These are phyloP conservation scores for Chaetoceros tenuissimus DNA, from an alignment of 108 stramenopile species.

Conservation along the genomic window DNA sequence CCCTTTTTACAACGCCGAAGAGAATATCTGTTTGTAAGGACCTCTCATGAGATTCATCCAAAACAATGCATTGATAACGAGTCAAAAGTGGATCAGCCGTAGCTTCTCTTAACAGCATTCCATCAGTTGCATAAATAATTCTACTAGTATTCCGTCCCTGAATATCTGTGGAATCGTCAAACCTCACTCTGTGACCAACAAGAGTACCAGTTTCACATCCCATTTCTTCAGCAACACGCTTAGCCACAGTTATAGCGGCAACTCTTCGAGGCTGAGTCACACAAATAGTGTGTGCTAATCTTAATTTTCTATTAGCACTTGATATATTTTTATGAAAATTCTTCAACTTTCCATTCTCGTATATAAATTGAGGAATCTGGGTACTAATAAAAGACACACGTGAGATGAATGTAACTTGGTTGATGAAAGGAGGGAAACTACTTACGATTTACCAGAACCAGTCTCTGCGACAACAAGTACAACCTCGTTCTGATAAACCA, in stretches of 20 bases:
- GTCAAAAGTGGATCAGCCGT: constrained; percentile 74
- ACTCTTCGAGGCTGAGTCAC: constrained; percentile 95
- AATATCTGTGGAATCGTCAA: constrained; percentile 78
- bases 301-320: constrained; percentile 1
- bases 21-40: constrained; percentile 94
- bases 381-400: constrained; percentile 71
- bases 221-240: constrained; percentile 84
- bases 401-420: background rate
- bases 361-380: constrained; percentile 71
- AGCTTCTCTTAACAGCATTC: constrained; percentile 94
- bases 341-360: constrained; percentile 33
- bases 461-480: constrained; percentile 70
- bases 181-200: constrained; percentile 93
- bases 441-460: constrained; percentile 6
- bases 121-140: constrained; percentile 93
- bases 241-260: constrained; percentile 93
- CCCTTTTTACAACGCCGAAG: constrained; percentile 83
- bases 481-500: constrained; percentile 42
- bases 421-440: background rate
- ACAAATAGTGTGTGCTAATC: constrained; percentile 43
- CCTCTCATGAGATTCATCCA: constrained; percentile 98
- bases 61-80: constrained; percentile 74
- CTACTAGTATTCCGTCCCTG: constrained; percentile 40
- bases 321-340: constrained; percentile 3
- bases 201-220: constrained; percentile 44